Evolutionary conservation across 352 stramenopile species (phyloP), one percentile per base, ranked within the genome.

Genomic region (Phytophthora colocasiae): DNA sequence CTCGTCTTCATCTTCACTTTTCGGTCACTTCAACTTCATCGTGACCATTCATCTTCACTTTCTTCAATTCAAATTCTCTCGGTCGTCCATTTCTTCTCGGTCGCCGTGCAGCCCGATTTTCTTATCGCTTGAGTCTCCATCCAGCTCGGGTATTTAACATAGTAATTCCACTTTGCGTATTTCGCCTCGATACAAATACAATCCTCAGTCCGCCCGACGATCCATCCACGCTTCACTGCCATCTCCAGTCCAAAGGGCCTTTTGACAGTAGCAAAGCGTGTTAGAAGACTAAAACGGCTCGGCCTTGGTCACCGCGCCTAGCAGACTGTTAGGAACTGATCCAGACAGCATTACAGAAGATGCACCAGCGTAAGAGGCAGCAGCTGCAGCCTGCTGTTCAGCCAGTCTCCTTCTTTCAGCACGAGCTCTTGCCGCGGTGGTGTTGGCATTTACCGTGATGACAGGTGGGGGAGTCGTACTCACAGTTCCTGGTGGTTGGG

Each of bases 101-200:
- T 66, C 68, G 62, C 62, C 71, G 58, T 46, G 44, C 63, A 66
- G 58, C 62, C 31, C 62, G 41, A 69, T 69, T 69, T 48, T 54
- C 48, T 66, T 50, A 73, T 73, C 67, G 58, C 66, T 76, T 38
- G 58, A 79, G 66, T 74, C 55, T 71, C 63, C 67, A 73, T 73
- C 41, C 66, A 73, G 66, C 71, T 63, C 45, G 60, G 49, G 52
- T 68, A 45, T 69, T 78, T 71, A 68, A 53, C 60, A 65, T 67
- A 36, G 66, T 77, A 66, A 76, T 65, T 78, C 44, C 69, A 78
- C 64, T 77, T 76, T 36, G 66, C 55, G 45, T 64, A 63, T 68
- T 69, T 71, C 46, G 48, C 46, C 63, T 61, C 58, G 63, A 52
- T 78, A 76, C 67, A 79, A 76, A 79, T 77, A 77, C 67, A 79